phyloP scores from a whole-genome alignment of 2,329 filamentous ascomycete species.

The Lithohypha guttulata region DNA sequence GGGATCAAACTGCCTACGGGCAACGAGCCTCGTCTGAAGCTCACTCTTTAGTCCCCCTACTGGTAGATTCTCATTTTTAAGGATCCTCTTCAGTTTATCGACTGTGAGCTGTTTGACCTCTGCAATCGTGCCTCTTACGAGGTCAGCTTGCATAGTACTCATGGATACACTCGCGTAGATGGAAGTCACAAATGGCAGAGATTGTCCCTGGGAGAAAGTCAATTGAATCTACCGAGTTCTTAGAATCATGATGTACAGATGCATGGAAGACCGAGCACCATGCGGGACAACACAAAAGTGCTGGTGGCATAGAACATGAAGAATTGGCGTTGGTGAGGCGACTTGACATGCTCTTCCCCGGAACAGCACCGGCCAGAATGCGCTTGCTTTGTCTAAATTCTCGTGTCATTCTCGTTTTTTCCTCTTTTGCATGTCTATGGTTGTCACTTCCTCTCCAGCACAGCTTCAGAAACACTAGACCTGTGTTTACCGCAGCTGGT shows the following conservation, averaged over 20 bases:
- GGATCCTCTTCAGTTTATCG: constrained; percentile 63
- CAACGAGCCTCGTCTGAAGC: constrained; percentile 66
- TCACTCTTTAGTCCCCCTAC: constrained; percentile 78
- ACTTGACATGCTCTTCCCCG: too few species aligned
- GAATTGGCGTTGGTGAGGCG: too few species aligned
- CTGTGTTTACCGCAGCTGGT: too few species aligned
- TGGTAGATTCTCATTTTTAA: constrained; percentile 60
- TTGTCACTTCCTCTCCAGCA: too few species aligned
- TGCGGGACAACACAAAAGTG: too few species aligned
- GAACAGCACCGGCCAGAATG: too few species aligned
- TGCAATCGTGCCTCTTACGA: constrained; percentile 23
- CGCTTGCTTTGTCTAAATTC: too few species aligned
- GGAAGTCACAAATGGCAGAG: not conserved
- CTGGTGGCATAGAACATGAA: too few species aligned
- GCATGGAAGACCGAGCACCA: too few species aligned
- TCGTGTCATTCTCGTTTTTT: too few species aligned
- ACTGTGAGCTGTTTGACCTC: constrained; percentile 48
- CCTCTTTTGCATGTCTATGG: too few species aligned
- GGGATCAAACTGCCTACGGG: constrained; percentile 49
- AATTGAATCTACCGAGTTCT: not conserved
- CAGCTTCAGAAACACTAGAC: too few species aligned
- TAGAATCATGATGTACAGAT: not conserved
- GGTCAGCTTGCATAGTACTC: constrained; percentile 6
- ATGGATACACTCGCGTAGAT: constrained; percentile 3
- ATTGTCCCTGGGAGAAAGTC: not conserved